Percentiles rank a stretch among this genome's conserved stretches.
These are phyloP conservation scores for Ilex asprella DNA, from an alignment of 257 asterid species.

Conservation along the genomic window DNA sequence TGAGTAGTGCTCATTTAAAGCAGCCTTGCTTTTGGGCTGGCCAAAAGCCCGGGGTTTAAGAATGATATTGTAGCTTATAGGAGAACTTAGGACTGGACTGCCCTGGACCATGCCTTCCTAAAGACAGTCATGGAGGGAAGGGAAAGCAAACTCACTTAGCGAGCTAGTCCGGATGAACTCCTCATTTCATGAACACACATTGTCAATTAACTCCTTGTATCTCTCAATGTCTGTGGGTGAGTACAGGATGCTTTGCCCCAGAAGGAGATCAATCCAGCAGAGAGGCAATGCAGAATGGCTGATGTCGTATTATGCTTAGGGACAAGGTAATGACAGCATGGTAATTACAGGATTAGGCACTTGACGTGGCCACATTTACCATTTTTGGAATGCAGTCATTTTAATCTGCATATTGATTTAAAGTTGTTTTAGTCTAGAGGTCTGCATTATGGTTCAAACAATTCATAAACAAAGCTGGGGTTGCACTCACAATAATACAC, in stretches of 20 bases:
- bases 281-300: slow-evolving; percentile 85
- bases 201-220: neutral
- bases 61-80: too few species aligned
- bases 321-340: slow-evolving; percentile 77
- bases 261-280: slow-evolving; percentile 91
- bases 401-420: slow-evolving; percentile 9
- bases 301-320: slow-evolving; percentile 91
- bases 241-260: slow-evolving; percentile 81
- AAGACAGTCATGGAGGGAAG: too few species aligned
- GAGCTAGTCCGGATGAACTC: neutral
- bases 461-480: too few species aligned
- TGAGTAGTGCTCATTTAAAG: too few species aligned
- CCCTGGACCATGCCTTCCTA: too few species aligned
- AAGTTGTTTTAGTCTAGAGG: too few species aligned
- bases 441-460: too few species aligned
- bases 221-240: slow-evolving; percentile 16
- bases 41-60: slow-evolving; percentile 1
- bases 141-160: too few species aligned
- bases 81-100: too few species aligned
- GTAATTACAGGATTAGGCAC: slow-evolving; percentile 29
- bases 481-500: too few species aligned
- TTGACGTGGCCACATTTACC: neutral
- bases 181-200: neutral
- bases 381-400: slow-evolving; percentile 9
- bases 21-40: slow-evolving; percentile 7